Base-by-base conservation (phyloP, 306 rosid species). In the Medicago ruthenica region DNA sequence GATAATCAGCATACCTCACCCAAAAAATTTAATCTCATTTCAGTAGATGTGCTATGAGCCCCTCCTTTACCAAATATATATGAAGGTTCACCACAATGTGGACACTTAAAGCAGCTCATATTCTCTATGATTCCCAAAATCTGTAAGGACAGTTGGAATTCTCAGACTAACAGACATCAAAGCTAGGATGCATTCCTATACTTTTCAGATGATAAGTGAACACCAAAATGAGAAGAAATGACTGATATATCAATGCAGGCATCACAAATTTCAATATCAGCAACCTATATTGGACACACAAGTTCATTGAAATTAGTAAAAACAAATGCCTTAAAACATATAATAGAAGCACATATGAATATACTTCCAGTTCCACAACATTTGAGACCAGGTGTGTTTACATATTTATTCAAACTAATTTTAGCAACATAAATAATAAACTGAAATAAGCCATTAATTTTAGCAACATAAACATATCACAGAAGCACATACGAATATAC, bases 101-200 rank as follows among this genome's bases (percentile, higher is more conserved):
- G 96, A 79, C 97, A 89, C 78, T 77, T 86, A 70, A 92, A 95
- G 85, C 85, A 89, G 84, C 99, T 95, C 99, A 95, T 95, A 85
- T 92, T 95, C 82, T 92, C 99, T 22, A 95, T 88, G 80, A 95
- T 67, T 62, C 99, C 99, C 96, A 95, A 83, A 83, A 92, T 89
- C 99, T 95, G 90, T 41, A 80, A 84, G 57, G 79, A 78, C 78
- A 82, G 64, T 64, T 27, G 16, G 17, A 66, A 44, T 68, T 73
- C 36, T 63, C 61, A 31, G 5, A 75, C 47, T 31, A 83, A 80
- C 63, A 10, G 54, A 50, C 16, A 15, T 44, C 27, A 71, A 47
- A 18, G 15, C 45, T 48, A 68, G 67, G 57, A 62, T n/a, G 47
- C 76, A 55, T 9, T 73, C 47, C 37, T 21, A 36, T 24, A 14